Percentiles rank a stretch among this genome's conserved stretches.
Evolutionary conservation across 2,329 filamentous ascomycete genomes (phyloP).

Genomic region (Coleophoma eucalyptorum): DNA sequence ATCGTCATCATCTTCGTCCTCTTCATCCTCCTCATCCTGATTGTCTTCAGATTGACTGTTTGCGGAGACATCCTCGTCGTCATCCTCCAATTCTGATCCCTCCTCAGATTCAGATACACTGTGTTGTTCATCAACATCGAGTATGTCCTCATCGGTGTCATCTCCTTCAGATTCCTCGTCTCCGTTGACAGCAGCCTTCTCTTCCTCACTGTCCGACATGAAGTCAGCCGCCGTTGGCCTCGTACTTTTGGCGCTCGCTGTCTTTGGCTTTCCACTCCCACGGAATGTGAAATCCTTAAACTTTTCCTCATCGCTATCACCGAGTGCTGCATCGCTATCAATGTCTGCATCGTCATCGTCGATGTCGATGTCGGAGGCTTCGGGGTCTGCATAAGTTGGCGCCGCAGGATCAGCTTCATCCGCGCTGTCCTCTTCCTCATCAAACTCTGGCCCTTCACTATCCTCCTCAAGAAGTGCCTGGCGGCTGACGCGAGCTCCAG

Average conservation of each 20-base stretch:
- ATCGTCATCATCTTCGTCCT: constrained; percentile 29
- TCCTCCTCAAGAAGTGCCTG: constrained; percentile 56
- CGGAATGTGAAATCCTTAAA: constrained; percentile 70
- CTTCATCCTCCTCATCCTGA: constrained; percentile 26
- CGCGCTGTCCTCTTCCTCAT: constrained; percentile 41
- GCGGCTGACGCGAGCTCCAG: constrained; percentile 71
- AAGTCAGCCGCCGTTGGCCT: constrained; percentile 53
- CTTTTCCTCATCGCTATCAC: constrained; percentile 77
- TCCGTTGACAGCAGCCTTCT: constrained; percentile 26
- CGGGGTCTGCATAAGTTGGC: constrained; percentile 41
- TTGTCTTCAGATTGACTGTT: constrained; percentile 7
- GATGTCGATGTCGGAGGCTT: constrained; percentile 47
- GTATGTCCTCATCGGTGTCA: constrained; percentile 28
- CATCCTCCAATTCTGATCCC: constrained; percentile 16
- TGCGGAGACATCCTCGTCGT: constrained; percentile 18
- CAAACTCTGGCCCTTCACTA: constrained; percentile 48
- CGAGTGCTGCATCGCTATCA: constrained; percentile 68
- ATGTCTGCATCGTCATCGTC: constrained; percentile 58
- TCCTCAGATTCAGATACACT: constrained; percentile 27
- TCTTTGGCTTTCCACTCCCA: constrained; percentile 50
- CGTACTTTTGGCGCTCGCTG: constrained; percentile 27
- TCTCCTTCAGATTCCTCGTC: constrained; percentile 18
- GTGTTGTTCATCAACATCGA: constrained; percentile 25
- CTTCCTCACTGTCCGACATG: constrained; percentile 40
- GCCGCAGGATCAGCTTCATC: constrained; percentile 8